Percentiles rank a stretch among this genome's conserved stretches.
Conservation (phyloP, 2,329 filamentous ascomycete genomes). For the Pseudocercospora eumusae region DNA sequence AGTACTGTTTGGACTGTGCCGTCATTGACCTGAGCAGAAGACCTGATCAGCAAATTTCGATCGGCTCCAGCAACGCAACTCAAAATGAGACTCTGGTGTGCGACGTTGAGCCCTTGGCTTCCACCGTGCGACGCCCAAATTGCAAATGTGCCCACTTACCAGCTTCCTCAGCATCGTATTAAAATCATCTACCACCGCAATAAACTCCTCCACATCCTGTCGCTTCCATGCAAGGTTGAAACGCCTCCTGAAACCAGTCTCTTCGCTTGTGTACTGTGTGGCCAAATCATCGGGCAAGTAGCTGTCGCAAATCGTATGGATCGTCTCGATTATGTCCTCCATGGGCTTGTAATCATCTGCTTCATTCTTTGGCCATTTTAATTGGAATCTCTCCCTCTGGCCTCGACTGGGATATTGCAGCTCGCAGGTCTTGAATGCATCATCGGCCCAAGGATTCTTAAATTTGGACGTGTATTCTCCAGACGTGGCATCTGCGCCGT, state of each 20-base stretch:
- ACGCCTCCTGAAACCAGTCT: constrained; percentile 72
- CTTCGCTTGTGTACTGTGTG: constrained; percentile 65
- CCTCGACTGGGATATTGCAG: constrained; percentile 79
- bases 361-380: constrained; percentile 70
- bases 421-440: constrained; percentile 50
- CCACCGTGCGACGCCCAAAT: no score
- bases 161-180: constrained; percentile 69
- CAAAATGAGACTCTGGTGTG: no score
- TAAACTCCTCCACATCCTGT: constrained; percentile 67
- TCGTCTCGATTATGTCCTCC: constrained; percentile 60
- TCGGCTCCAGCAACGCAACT: no score
- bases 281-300: constrained; percentile 74
- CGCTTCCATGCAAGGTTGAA: constrained; percentile 73
- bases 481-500: constrained; percentile 46
- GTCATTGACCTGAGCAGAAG: constrained; percentile 49
- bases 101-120: background rate
- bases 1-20: constrained; percentile 74
- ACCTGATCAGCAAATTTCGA: no score
- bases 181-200: constrained; percentile 71
- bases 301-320: constrained; percentile 64
- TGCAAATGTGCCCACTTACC: constrained; percentile 43
- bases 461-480: constrained; percentile 50
- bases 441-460: constrained; percentile 48
- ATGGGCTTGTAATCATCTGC: constrained; percentile 63
- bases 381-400: constrained; percentile 59